These are phyloP conservation scores for Microbotryum silenes-acaulis DNA, from an alignment of 1,284 basidiomycete species.

Conservation along the genomic window DNA sequence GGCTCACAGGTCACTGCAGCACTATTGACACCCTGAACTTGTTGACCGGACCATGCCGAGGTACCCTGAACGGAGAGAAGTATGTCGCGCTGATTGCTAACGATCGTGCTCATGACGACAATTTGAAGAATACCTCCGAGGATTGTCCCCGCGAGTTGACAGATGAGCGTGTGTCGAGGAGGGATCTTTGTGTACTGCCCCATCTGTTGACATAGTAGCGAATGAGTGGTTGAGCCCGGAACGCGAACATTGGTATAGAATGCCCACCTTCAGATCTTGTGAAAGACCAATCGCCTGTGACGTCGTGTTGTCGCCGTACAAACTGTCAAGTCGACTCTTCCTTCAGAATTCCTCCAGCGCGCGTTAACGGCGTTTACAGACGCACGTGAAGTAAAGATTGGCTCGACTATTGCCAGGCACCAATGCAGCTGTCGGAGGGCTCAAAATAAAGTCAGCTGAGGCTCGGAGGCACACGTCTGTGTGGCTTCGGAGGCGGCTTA, in stretches of 20 bases:
- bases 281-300: constrained; percentile 49
- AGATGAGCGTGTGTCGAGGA: constrained; percentile 59
- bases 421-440: constrained; percentile 44
- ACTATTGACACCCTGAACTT: constrained; percentile 53
- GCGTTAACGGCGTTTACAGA: too few species aligned
- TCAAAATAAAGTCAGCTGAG: too few species aligned
- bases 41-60: constrained; percentile 47
- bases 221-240: too few species aligned
- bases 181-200: constrained; percentile 72
- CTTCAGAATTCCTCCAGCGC: too few species aligned
- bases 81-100: constrained; percentile 48
- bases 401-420: constrained; percentile 58
- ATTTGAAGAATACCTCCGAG: constrained; percentile 47
- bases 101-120: constrained; percentile 50
- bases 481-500: too few species aligned
- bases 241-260: too few species aligned
- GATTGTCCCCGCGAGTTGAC: constrained; percentile 59
- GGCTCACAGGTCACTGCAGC: constrained; percentile 59
- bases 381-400: constrained; percentile 44
- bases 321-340: background rate
- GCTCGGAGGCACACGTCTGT: too few species aligned
- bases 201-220: constrained; percentile 37
- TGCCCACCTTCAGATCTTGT: constrained; percentile 52
- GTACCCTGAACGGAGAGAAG: constrained; percentile 48
- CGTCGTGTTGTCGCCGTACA: constrained; percentile 37